These are phyloP conservation scores for Phytophthora sansomeana DNA, from an alignment of 352 stramenopile genomes.

Conservation along the genomic window DNA sequence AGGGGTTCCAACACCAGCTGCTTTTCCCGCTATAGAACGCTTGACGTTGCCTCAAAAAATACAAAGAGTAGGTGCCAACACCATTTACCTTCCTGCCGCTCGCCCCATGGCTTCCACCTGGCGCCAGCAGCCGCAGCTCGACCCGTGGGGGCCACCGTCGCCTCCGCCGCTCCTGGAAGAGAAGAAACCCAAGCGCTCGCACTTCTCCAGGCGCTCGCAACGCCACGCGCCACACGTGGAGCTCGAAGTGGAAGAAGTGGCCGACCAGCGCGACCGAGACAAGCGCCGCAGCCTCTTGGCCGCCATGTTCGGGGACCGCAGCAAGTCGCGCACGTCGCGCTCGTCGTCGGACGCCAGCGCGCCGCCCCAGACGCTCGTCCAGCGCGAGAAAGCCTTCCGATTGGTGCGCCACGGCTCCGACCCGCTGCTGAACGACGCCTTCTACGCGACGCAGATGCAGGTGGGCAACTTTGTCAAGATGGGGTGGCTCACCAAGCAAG, in stretches of 20 bases:
- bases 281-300: slow-evolving; percentile 32
- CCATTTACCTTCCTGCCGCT: slow-evolving; percentile 14
- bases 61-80: slow-evolving; percentile 13
- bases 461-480: slow-evolving; percentile 83
- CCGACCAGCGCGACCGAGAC: slow-evolving; percentile 34
- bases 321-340: slow-evolving; percentile 26
- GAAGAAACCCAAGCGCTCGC: slow-evolving; percentile 25
- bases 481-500: slow-evolving; percentile 88
- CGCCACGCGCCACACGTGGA: slow-evolving; percentile 29
- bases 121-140: neutral
- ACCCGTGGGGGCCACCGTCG: slow-evolving; percentile 18
- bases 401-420: slow-evolving; percentile 63
- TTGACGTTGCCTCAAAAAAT: slow-evolving; percentile 16
- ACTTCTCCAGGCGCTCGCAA: slow-evolving; percentile 31
- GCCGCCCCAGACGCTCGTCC: slow-evolving; percentile 29
- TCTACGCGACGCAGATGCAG: slow-evolving; percentile 72
- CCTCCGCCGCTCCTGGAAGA: slow-evolving; percentile 35
- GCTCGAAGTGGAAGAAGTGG: slow-evolving; percentile 41
- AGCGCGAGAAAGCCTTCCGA: slow-evolving; percentile 53
- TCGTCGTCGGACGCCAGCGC: slow-evolving; percentile 33
- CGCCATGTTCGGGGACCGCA: slow-evolving; percentile 34
- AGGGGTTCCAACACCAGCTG: too few relatives aligned
- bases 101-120: slow-evolving; percentile 30
- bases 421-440: slow-evolving; percentile 69
- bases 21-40: too few relatives aligned